These are phyloP conservation scores for Testicularia cyperi DNA, from an alignment of 1,284 basidiomycete genomes.

Conservation along the genomic window DNA sequence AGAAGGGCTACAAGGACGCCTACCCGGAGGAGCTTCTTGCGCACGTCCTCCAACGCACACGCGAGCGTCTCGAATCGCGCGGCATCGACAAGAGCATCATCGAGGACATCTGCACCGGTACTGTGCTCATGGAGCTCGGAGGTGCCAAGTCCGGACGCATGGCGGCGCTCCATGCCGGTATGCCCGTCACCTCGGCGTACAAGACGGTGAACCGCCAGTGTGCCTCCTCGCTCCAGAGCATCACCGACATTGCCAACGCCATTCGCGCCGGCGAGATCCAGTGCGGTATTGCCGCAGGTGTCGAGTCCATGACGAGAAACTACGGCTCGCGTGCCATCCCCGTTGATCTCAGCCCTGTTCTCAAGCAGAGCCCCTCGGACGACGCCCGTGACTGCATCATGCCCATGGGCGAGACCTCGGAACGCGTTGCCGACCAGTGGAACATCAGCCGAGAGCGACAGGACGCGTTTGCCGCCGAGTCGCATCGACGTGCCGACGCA, in stretches of 20 bases:
- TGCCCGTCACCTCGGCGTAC: slow-evolving; percentile 30
- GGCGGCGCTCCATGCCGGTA: slow-evolving; percentile 60
- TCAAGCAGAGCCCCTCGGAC: slow-evolving; percentile 46
- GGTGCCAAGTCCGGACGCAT: slow-evolving; percentile 60
- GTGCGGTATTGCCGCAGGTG: slow-evolving; percentile 54
- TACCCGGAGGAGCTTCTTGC: slow-evolving; percentile 59
- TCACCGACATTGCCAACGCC: slow-evolving; percentile 59
- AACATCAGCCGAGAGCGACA: slow-evolving; percentile 45
- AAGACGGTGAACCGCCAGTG: slow-evolving; percentile 61
- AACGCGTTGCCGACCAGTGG: slow-evolving; percentile 51
- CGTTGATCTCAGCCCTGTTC: slow-evolving; percentile 51
- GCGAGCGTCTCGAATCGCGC: slow-evolving; percentile 53
- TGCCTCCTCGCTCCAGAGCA: slow-evolving; percentile 59
- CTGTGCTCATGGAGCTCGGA: slow-evolving; percentile 61
- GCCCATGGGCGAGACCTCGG: slow-evolving; percentile 57
- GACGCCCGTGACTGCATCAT: slow-evolving; percentile 59
- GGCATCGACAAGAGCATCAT: slow-evolving; percentile 58
- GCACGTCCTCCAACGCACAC: slow-evolving; percentile 55
- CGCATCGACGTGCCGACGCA: slow-evolving; percentile 45
- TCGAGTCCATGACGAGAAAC: slow-evolving; percentile 57
- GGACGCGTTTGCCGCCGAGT: slow-evolving; percentile 51
- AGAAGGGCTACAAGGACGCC: slow-evolving; percentile 59
- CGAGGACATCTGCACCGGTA: slow-evolving; percentile 60
- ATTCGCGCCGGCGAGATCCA: slow-evolving; percentile 57
- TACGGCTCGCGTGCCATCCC: slow-evolving; percentile 59